Evolutionary conservation across 73 alveolate species (phyloP).

Genomic region (Blepharisma stoltei): DNA sequence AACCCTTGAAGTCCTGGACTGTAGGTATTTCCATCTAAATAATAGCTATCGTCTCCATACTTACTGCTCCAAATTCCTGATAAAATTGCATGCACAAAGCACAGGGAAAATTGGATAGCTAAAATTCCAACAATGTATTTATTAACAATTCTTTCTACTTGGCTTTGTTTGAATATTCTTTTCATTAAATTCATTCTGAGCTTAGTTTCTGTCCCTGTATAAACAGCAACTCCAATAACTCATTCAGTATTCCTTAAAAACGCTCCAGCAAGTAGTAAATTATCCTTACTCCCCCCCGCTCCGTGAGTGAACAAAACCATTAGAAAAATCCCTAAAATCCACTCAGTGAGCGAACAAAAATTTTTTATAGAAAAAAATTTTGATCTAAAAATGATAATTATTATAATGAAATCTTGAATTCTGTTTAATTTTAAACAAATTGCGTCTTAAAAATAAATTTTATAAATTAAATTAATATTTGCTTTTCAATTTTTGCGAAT

Average conservation of each 20-base stretch:
- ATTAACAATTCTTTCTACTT: constrained; percentile 53
- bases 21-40: neutral
- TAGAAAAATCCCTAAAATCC: too few relatives aligned
- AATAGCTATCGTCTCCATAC: constrained; percentile 36
- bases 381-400: too few relatives aligned
- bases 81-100: constrained; percentile 34
- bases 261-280: constrained; percentile 90
- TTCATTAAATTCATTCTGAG: constrained; percentile 92
- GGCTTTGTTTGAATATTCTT: constrained; percentile 79
- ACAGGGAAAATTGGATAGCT: constrained; percentile 34
- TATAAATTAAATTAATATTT: too few relatives aligned
- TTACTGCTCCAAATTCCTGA: constrained; percentile 34
- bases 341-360: too few relatives aligned
- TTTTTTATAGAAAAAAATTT: too few relatives aligned
- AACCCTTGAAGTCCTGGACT: constrained; percentile 49
- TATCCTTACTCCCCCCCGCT: too few relatives aligned
- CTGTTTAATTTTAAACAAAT: too few relatives aligned
- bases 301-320: too few relatives aligned
- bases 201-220: constrained; percentile 94
- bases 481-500: too few relatives aligned
- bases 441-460: too few relatives aligned
- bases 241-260: constrained; percentile 87
- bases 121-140: constrained; percentile 49
- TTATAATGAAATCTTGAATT: too few relatives aligned
- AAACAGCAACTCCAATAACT: constrained; percentile 85